phyloP scores from a whole-genome alignment of 2,329 filamentous ascomycete species.

The Polytolypa hystricis region DNA sequence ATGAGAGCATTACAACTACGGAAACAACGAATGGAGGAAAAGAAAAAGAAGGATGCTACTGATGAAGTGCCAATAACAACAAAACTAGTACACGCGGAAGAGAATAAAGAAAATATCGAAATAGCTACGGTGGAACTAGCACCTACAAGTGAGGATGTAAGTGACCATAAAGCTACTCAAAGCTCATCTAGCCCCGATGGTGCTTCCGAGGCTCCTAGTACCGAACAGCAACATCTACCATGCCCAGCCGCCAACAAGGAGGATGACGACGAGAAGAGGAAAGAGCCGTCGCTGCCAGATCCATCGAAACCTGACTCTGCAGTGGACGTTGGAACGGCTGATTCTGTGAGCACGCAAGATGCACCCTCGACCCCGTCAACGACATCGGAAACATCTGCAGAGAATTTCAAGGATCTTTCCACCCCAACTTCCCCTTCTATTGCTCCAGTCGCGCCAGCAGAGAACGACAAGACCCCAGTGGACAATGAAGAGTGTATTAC shows the following conservation, averaged over 20 bases:
- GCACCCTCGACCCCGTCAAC: conserved; percentile 8
- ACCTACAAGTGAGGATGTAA: neutral
- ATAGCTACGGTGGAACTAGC: neutral
- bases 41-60: conserved; percentile 13
- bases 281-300: conserved; percentile 9
- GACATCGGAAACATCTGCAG: neutral
- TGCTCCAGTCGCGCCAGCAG: too few species aligned
- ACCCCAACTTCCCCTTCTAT: neutral
- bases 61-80: conserved; percentile 8
- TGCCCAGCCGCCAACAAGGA: neutral
- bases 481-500: too few species aligned
- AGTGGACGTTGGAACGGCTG: conserved; percentile 13
- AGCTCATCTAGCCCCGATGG: neutral
- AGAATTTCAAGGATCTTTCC: neutral
- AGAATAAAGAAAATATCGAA: conserved; percentile 2
- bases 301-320: conserved; percentile 16
- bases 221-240: neutral
- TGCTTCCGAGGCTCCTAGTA: neutral
- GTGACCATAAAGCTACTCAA: neutral
- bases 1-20: conserved; percentile 90
- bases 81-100: conserved; percentile 5
- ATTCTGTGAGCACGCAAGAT: conserved; percentile 12
- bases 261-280: conserved; percentile 6
- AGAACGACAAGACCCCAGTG: too few species aligned
- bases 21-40: conserved; percentile 59